Percentiles rank a stretch among this genome's conserved stretches.
phyloP scores from a whole-genome alignment of 306 rosid species.

The Ormosia emarginata region DNA sequence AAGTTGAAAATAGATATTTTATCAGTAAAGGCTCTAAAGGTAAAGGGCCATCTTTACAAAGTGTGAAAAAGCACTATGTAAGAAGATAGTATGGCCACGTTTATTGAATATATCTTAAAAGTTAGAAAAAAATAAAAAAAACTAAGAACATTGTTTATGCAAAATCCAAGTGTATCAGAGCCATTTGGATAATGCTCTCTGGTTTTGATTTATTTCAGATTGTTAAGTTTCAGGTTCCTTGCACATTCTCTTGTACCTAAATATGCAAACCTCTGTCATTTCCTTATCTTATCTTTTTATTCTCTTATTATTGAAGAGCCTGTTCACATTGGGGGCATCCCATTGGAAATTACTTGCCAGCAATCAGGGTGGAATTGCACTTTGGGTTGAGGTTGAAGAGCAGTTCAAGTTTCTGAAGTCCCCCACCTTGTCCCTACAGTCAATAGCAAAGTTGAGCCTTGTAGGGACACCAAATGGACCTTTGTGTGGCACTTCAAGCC shows the following conservation, averaged over 20 bases:
- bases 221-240: conserved; percentile 21
- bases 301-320: conserved; percentile 14
- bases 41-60: conserved; percentile 1
- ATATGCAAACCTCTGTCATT: not conserved
- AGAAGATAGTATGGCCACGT: conserved; percentile 55
- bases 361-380: conserved; percentile 26
- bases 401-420: conserved; percentile 22
- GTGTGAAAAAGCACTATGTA: conserved; percentile 33
- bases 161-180: conserved; percentile 27
- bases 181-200: not conserved
- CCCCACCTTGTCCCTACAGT: conserved; percentile 45
- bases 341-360: conserved; percentile 34
- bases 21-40: not conserved
- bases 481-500: not conserved
- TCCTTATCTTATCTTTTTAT: conserved; percentile 38
- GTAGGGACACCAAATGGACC: conserved; percentile 43
- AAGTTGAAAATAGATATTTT: conserved; percentile 27
- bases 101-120: not conserved
- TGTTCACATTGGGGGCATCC: conserved; percentile 3
- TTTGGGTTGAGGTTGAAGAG: conserved; percentile 18
- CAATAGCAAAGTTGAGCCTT: not conserved
- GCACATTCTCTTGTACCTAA: conserved; percentile 34
- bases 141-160: conserved; percentile 11
- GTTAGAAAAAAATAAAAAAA: not conserved
- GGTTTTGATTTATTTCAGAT: not conserved